These are phyloP conservation scores for Pseudocercospora fuligena DNA, from an alignment of 2,329 filamentous ascomycete genomes.

Conservation along the genomic window DNA sequence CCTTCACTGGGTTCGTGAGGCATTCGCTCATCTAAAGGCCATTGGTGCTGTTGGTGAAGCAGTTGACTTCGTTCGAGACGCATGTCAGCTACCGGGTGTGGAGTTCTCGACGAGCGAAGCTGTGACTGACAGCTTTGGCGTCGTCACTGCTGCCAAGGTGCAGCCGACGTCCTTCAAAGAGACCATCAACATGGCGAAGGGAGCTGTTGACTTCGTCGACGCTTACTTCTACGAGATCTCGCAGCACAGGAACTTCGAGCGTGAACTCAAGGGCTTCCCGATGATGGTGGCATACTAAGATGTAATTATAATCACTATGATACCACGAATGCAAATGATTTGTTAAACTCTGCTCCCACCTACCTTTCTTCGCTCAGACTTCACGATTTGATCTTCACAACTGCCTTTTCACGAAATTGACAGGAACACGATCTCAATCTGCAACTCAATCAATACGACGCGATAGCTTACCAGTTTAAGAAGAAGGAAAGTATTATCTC, in stretches of 20 bases:
- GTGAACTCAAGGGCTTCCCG: constrained; percentile 73
- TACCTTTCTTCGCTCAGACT: neutral
- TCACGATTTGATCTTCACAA: neutral
- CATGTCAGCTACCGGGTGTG: constrained; percentile 53
- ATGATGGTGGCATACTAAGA: constrained; percentile 70
- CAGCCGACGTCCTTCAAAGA: constrained; percentile 65
- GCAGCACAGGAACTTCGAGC: constrained; percentile 73
- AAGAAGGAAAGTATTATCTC: neutral
- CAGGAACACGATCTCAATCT: neutral
- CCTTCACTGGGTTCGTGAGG: constrained; percentile 76
- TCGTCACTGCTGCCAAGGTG: constrained; percentile 67
- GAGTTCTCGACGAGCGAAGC: constrained; percentile 55
- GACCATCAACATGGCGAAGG: constrained; percentile 67
- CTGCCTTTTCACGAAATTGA: neutral
- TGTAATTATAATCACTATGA: neutral
- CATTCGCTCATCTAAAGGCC: constrained; percentile 80
- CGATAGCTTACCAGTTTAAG: neutral
- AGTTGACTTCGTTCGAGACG: constrained; percentile 64
- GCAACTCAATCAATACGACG: neutral
- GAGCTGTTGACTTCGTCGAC: constrained; percentile 70
- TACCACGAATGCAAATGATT: neutral
- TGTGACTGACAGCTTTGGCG: constrained; percentile 73
- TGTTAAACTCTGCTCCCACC: neutral
- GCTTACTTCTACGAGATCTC: constrained; percentile 72
- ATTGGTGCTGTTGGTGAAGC: constrained; percentile 77